Evolutionary conservation across 1,284 basidiomycete species (phyloP), one percentile per base, ranked within the genome.

Genomic region (Coriolopsis trogii): DNA sequence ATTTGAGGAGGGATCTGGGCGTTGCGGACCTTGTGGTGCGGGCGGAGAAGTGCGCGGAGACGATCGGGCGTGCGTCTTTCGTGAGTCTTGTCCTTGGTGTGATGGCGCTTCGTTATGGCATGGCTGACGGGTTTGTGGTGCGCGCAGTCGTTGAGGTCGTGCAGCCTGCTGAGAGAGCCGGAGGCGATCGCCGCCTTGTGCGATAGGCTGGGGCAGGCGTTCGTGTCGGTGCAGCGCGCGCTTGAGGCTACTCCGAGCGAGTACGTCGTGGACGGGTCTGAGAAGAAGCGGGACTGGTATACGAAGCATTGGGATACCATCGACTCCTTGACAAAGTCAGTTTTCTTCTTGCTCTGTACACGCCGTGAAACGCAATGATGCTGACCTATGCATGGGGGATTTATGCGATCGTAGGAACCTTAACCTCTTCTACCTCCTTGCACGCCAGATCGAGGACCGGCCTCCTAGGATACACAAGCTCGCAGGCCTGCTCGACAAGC

Each of bases 401-500:
- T n/a, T n/a, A n/a, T n/a, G n/a, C n/a, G n/a, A n/a, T n/a, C n/a
- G n/a, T n/a, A 63, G 63, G 45, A 62, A 64, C 46, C 41, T 64
- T 26, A 51, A 53, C 41, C 41, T 56, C 24, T 61, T 64, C 46
- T 59, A 53, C 51, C 53, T 59, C 13, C 59, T 64, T 25, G 54
- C 59, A 12, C 52, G 55, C 37, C 55, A 59, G 42, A 40, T 64
- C 37, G 57, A 55, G 21, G 30, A 49, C 28, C 53, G 47, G 21
- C 57, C 64, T 21, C 62, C 61, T 39, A 51, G 62, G 58, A 41
- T 67, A 59, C 51, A 70, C 62, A 45, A 59, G 45, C 37, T 66
- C 55, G 52, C 59, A 44, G 42, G 51, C 36, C 36, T 67, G 56
- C 26, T 69, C 49, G 41, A 60, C 49, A 58, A 67, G 54, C 49